Conservation (phyloP, 345 rosid species). For the Acer campestre region DNA sequence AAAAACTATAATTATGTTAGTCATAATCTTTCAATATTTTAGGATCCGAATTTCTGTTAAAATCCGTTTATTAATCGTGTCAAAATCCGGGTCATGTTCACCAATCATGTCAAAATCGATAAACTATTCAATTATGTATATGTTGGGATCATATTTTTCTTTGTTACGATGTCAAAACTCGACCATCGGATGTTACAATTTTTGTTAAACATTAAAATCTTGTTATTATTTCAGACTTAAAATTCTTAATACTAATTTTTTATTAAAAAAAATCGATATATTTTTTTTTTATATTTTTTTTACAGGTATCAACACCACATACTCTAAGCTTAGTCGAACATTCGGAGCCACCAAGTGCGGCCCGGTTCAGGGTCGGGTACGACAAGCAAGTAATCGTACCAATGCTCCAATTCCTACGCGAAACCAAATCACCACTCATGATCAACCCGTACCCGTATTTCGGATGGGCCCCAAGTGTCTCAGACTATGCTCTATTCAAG, state of each 20-base stretch:
- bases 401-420: conserved; percentile 64
- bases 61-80: no score
- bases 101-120: no score
- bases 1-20: no score
- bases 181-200: no score
- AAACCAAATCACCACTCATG: conserved; percentile 75
- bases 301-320: conserved; percentile 78
- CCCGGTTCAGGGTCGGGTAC: conserved; percentile 51
- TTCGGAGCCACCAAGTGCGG: conserved; percentile 58
- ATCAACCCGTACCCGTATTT: conserved; percentile 88
- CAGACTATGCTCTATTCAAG: conserved; percentile 58
- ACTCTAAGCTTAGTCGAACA: conserved; percentile 45
- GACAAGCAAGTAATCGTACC: conserved; percentile 55
- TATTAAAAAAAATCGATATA: background rate
- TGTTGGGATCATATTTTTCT: no score
- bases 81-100: no score
- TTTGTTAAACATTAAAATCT: no score
- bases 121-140: no score
- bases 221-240: background rate
- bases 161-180: no score
- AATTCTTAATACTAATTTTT: background rate
- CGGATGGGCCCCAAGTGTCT: conserved; percentile 32
- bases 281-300: background rate
- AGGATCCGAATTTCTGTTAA: no score
- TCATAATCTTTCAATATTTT: no score